phyloP scores from a whole-genome alignment of 768 basidiomycete species.

The Rhizopogon sp. region DNA sequence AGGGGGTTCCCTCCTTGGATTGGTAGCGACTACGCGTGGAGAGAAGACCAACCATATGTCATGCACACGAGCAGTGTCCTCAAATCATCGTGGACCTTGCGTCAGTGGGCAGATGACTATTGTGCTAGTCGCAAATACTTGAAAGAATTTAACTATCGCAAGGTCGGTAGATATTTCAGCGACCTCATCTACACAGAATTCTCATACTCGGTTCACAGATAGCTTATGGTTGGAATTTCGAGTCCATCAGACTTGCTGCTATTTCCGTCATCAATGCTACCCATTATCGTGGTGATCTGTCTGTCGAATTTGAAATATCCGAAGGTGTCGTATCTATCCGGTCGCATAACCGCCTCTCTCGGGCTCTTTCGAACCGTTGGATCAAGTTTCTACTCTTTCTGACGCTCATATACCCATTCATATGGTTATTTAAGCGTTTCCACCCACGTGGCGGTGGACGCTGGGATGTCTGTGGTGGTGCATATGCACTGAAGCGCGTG shows the following conservation, averaged over 20 bases:
- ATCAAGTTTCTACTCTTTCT: slow-evolving; percentile 65
- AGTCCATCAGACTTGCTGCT: slow-evolving; percentile 34
- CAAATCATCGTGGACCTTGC: slow-evolving; percentile 54
- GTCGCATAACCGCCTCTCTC: slow-evolving; percentile 60
- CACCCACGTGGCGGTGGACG: slow-evolving; percentile 61
- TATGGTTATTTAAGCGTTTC: slow-evolving; percentile 77
- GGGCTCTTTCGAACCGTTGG: slow-evolving; percentile 66
- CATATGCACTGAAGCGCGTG: slow-evolving; percentile 61
- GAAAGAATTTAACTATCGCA: slow-evolving; percentile 76
- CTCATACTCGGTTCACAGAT: slow-evolving; percentile 33
- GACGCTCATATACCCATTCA: slow-evolving; percentile 69
- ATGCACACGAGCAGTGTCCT: slow-evolving; percentile 25
- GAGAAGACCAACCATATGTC: slow-evolving; percentile 22
- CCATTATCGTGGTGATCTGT: slow-evolving; percentile 29
- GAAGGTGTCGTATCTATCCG: slow-evolving; percentile 56
- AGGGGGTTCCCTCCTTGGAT: slow-evolving; percentile 53
- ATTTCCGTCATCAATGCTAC: slow-evolving; percentile 34
- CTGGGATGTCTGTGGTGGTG: slow-evolving; percentile 75
- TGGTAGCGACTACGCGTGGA: slow-evolving; percentile 27
- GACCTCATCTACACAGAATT: neutral
- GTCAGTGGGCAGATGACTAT: slow-evolving; percentile 83
- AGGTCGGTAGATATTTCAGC: slow-evolving; percentile 34
- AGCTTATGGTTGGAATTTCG: slow-evolving; percentile 56
- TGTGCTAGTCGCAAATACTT: slow-evolving; percentile 63
- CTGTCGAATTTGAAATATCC: slow-evolving; percentile 45